Evolutionary conservation across 768 basidiomycete genomes (phyloP).

Genomic region (Mycena kentingensis): DNA sequence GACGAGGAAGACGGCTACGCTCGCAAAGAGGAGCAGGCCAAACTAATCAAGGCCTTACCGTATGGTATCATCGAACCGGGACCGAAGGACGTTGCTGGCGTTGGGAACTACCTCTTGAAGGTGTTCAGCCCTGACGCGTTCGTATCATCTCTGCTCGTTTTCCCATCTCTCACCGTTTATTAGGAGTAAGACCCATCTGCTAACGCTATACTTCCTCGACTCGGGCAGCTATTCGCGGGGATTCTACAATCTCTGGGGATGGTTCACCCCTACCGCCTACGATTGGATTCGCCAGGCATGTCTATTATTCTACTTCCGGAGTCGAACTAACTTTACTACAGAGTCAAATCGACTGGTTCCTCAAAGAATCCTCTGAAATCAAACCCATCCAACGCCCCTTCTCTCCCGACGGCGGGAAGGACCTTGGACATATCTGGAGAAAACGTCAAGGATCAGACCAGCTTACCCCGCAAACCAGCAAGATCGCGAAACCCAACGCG

Average conservation of each 20-base stretch:
- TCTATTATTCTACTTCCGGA: conserved; percentile 7
- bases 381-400: conserved; percentile 81
- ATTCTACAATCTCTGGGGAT: conserved; percentile 59
- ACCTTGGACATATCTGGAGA: conserved; percentile 69
- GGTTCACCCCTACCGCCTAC: conserved; percentile 71
- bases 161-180: not conserved
- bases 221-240: conserved; percentile 77
- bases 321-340: conserved; percentile 24
- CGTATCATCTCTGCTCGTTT: conserved; percentile 41
- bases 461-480: conserved; percentile 51
- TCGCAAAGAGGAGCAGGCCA: conserved; percentile 63
- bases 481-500: conserved; percentile 90
- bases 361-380: conserved; percentile 75
- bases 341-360: conserved; percentile 90
- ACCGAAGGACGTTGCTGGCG: conserved; percentile 82
- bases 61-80: conserved; percentile 83
- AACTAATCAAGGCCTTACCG: conserved; percentile 75
- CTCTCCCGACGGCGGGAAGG: conserved; percentile 70
- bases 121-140: conserved; percentile 83
- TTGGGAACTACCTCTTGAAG: conserved; percentile 89
- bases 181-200: conserved; percentile 84
- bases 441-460: conserved; percentile 59
- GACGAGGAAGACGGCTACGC: conserved; percentile 71
- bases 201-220: conserved; percentile 91
- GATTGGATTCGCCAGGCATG: conserved; percentile 80